Conservation (phyloP, 2,329 filamentous ascomycete species). For the Talaromyces sp. region DNA sequence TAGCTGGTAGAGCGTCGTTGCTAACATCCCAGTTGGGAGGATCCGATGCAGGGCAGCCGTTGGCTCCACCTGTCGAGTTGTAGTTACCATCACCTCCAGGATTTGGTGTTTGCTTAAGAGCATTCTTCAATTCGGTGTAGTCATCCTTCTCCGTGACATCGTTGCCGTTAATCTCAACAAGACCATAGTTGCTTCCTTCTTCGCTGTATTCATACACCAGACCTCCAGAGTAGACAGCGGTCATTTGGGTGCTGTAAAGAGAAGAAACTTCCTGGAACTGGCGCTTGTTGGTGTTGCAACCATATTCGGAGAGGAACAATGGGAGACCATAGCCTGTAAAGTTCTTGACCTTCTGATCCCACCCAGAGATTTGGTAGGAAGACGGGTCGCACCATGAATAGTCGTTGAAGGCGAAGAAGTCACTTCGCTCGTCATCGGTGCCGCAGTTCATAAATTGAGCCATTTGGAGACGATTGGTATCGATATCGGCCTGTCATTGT, state of each 20-base stretch:
- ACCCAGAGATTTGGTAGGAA: slow-evolving; percentile 71
- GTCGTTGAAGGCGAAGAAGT: slow-evolving; percentile 89
- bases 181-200: slow-evolving; percentile 75
- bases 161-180: slow-evolving; percentile 63
- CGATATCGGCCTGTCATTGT: slow-evolving; percentile 64
- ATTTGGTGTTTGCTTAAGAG: slow-evolving; percentile 49
- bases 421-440: slow-evolving; percentile 73
- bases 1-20: slow-evolving; percentile 53
- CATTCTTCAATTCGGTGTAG: slow-evolving; percentile 57
- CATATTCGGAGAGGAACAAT: slow-evolving; percentile 93
- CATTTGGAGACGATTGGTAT: slow-evolving; percentile 79
- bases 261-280: slow-evolving; percentile 75
- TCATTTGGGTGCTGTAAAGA: slow-evolving; percentile 82
- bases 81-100: slow-evolving; percentile 59
- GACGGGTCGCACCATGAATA: slow-evolving; percentile 74
- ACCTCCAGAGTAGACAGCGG: slow-evolving; percentile 85
- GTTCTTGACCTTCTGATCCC: slow-evolving; percentile 84
- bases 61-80: slow-evolving; percentile 52
- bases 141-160: slow-evolving; percentile 59
- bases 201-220: slow-evolving; percentile 95
- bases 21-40: slow-evolving; percentile 56
- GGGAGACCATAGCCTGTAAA: slow-evolving; percentile 83
- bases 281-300: slow-evolving; percentile 79
- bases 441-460: slow-evolving; percentile 94
- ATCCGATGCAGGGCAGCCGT: slow-evolving; percentile 53